Conservation (phyloP, 345 rosid genomes). For the Cardamine resedifolia region DNA sequence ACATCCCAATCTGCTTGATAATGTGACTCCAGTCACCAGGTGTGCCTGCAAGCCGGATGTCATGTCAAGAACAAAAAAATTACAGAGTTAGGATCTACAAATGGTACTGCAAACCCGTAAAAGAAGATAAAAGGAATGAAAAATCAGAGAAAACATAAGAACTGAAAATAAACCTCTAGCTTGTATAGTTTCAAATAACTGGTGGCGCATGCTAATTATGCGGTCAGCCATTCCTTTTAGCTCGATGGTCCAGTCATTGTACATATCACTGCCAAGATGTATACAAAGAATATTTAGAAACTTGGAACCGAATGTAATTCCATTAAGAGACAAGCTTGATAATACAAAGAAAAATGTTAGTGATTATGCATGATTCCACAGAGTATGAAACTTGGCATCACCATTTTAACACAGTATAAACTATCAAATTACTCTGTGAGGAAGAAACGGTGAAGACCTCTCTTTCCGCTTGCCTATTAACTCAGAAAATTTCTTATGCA, state of each 20-base stretch:
- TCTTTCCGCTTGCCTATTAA: background rate
- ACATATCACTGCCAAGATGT: conserved; percentile 50
- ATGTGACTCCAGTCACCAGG: conserved; percentile 89
- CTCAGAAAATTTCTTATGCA: background rate
- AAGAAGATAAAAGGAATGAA: background rate
- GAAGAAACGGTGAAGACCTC: background rate
- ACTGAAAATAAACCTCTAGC: conserved; percentile 47
- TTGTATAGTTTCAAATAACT: conserved; percentile 57
- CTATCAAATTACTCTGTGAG: background rate
- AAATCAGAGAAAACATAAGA: background rate
- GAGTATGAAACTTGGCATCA: background rate
- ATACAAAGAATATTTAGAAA: conserved; percentile 15
- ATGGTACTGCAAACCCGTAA: background rate
- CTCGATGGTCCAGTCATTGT: conserved; percentile 66
- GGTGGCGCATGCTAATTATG: conserved; percentile 65
- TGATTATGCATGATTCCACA: background rate
- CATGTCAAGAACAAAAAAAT: background rate
- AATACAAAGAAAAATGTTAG: background rate
- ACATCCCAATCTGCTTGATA: conserved; percentile 77
- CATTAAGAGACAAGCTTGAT: background rate
- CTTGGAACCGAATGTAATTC: conserved; percentile 6
- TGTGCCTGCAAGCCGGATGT: conserved; percentile 50
- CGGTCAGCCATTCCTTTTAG: conserved; percentile 79
- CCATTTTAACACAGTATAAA: background rate
- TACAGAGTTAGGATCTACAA: background rate